Conservation (phyloP, 495 filamentous ascomycete genomes). For the Penicillium turbatum region DNA sequence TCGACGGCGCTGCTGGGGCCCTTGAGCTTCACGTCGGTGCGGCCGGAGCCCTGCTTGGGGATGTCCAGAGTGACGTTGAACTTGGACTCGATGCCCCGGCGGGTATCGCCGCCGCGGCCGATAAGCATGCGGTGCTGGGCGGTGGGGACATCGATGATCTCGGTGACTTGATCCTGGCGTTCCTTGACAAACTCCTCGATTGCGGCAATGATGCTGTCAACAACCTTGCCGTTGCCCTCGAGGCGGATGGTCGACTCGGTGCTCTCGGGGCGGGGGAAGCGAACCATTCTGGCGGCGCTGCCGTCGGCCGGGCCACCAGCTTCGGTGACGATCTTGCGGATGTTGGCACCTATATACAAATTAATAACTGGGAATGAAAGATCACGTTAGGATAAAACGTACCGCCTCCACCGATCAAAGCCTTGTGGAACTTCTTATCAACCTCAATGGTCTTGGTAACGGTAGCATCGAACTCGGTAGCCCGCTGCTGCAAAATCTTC, state of each 20-base stretch:
- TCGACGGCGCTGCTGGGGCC: conserved; percentile 74
- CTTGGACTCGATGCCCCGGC: conserved; percentile 78
- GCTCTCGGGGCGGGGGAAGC: conserved; percentile 79
- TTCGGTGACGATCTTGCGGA: conserved; percentile 79
- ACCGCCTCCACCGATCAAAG: conserved; percentile 86
- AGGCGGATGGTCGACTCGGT: conserved; percentile 78
- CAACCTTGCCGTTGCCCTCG: conserved; percentile 74
- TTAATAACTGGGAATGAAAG: conserved; percentile 30
- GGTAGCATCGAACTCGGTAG: conserved; percentile 78
- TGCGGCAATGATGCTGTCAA: conserved; percentile 79
- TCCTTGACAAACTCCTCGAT: conserved; percentile 76
- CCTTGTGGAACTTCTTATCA: conserved; percentile 85
- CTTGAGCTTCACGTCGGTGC: conserved; percentile 72
- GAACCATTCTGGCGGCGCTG: conserved; percentile 77
- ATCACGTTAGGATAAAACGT: conserved; percentile 31
- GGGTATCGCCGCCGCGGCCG: conserved; percentile 81
- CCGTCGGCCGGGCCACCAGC: conserved; percentile 86
- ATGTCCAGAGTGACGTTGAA: conserved; percentile 89
- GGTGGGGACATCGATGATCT: conserved; percentile 71
- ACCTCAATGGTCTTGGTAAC: conserved; percentile 79
- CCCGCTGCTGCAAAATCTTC: conserved; percentile 79
- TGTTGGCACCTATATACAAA: conserved; percentile 62
- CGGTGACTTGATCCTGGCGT: conserved; percentile 71
- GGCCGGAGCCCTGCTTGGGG: conserved; percentile 68
- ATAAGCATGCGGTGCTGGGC: conserved; percentile 90